Conservation (phyloP, 164 flowering plant genomes). For the Akebia trifoliata region DNA sequence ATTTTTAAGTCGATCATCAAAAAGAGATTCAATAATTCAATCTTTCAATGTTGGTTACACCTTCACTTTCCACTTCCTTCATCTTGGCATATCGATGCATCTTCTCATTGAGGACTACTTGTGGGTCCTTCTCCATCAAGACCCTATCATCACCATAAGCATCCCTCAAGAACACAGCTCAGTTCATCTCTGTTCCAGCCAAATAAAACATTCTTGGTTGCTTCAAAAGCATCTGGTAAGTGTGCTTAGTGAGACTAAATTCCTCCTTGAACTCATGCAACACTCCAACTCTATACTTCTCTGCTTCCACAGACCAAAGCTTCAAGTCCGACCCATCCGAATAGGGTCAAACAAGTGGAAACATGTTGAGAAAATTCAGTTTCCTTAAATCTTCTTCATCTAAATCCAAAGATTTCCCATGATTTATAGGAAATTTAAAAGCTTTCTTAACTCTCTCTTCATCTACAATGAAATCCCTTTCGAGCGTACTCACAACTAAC, state of each 20-base stretch:
- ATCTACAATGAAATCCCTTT: conserved; percentile 64
- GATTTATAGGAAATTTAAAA: conserved; percentile 56
- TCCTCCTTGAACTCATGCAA: conserved; percentile 89
- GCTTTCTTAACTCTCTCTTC: conserved; percentile 72
- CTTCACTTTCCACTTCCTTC: conserved; percentile 28
- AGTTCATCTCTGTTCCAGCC: conserved; percentile 94
- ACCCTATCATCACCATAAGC: conserved; percentile 61
- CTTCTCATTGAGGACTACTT: conserved; percentile 68
- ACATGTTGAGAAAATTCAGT: conserved; percentile 60
- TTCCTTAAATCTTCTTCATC: conserved; percentile 58
- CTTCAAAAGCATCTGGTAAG: conserved; percentile 75
- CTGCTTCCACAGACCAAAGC: conserved; percentile 72
- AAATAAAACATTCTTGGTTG: conserved; percentile 69
- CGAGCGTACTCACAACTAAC: conserved; percentile 72
- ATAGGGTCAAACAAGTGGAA: conserved; percentile 90
- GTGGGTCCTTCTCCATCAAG: conserved; percentile 65
- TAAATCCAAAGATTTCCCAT: conserved; percentile 61
- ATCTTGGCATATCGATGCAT: conserved; percentile 50
- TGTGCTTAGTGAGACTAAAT: conserved; percentile 79
- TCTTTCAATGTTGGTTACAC: neutral
- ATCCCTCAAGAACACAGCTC: conserved; percentile 82
- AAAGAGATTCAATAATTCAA: neutral
- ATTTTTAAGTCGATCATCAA: too few relatives aligned
- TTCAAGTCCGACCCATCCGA: conserved; percentile 69
- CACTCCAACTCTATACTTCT: conserved; percentile 76